Evolutionary conservation across 164 flowering plant species (phyloP), one percentile per base, ranked within the genome.

Genomic region (Amborella trichopoda): DNA sequence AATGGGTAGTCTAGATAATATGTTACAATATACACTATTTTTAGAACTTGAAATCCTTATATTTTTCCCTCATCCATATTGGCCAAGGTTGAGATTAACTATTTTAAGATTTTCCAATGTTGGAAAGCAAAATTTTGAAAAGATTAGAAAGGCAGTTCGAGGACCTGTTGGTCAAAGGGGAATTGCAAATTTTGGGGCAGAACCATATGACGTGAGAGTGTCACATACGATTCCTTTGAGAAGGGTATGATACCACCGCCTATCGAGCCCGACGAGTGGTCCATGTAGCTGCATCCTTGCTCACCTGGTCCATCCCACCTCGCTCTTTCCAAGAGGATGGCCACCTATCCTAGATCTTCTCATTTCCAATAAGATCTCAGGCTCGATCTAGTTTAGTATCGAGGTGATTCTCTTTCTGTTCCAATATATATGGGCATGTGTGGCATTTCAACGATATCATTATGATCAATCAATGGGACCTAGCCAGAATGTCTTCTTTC

Each of bases 341-440:
- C 43, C 50, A 0, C 50, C 58, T 54, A 45, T 44, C 50, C 50
- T 54, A 46, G 58, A 54, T 54, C 44, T 46, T 45, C 58, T 44
- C 2, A 20, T 54, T 46, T 34, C 26, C 62, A 49, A 65, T 51
- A 44, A 69, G 63, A 59, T 62, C 64, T 59, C 70, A 1, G 45
- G 45, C 21, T 42, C 45, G 22, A 42, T 1, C 22, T 22, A 8
- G 34, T 30, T 30, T 30, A 30, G 34, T 30, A 30, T 30, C 34
- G 14, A 30, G 1, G 14, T 30, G 34, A 30, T 30, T 30, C 44
- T 40, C 4, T 40, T 40, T 44, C 28, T 46, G 38, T 45, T 53
- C 23, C 43, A 32, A 48, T 56, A 40, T 48, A 39, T 56, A 47
- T 47, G 59, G 53, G 53, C 48, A 23, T 51, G 17, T 48, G 53